Base-by-base conservation (phyloP, 1,139 yeast species). In the Candida sojae region DNA sequence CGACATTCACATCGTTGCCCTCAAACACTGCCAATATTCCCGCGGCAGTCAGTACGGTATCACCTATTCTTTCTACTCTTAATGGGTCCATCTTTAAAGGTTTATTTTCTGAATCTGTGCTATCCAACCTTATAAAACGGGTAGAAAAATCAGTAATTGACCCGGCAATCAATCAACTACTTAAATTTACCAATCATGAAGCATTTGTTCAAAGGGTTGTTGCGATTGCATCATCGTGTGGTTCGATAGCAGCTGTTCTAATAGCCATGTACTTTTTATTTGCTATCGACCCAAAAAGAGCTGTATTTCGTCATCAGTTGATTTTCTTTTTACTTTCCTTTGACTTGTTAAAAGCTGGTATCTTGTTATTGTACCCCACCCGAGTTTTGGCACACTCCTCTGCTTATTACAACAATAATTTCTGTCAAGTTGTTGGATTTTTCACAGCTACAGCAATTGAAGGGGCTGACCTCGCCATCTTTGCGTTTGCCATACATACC, bases 391-490 rank as follows among this genome's bases (percentile, higher is more conserved):
- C 77, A 7, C 73, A 75, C 37, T 65, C 70, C 26, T 64, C 74
- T n/a, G 71, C 82, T 1, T 82, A 84, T 60, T 73, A 76, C 46
- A 80, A 80, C 56, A 68, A 72, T 23, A 71, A 68, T 35, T 83
- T 88, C 55, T 83, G 89, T 58, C 84, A 87, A 60, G 84, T 84
- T 11, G 81, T 89, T 42, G 97, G 97, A 4, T 91, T 88, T 72
- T 84, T 90, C 66, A 86, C 96, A 0, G 89, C 95, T 1, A 76
- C 84, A 37, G 79, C 92, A 31, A 86, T 88, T 29, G 96, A 90
- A 64, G 96, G 96, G 12, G 91, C 95, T 2, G 97, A 91, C 67
- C 65, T 89, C 40, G 95, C 96, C 26, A 91, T 91, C 44, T 69
- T 90, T 41, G 79, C 88, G 32, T 86, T 91, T 67, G 96, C 97